Evolutionary conservation across 148 eudicot species (phyloP), one percentile per base, ranked within the genome.

Genomic region (Suaeda aralocaspica): DNA sequence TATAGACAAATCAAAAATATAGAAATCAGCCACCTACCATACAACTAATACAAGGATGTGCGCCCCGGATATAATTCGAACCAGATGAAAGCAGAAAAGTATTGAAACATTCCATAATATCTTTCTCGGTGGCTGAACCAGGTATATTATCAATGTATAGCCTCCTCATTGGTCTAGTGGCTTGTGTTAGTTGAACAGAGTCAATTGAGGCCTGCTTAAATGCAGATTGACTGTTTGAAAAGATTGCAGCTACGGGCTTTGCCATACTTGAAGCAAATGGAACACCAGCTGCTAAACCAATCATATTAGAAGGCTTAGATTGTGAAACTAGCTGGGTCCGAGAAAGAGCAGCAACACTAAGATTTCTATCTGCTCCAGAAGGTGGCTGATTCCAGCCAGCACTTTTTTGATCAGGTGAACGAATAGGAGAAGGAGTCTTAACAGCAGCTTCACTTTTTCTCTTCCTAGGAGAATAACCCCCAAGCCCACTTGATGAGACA

Each of bases 381-480:
- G 90, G 78, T 22, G 81, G 83, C 52, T 64, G 83, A 85, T 93
- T 92, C 98, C 98, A 85, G 14, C 82, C 83, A 76, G 85, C 89
- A 70, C 73, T 72, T 82, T 78, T 91, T 53, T 77, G 85, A 81
- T 94, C 96, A 41, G 91, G 96, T 68, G 98, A 94, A 26, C 82
- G 87, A 66, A 69, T 84, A 55, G 84, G 85, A 51, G 97, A 87
- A 72, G 98, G 97, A 70, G 92, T 94, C 71, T 77, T 87, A 70
- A 83, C 82, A 72, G 89, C 97, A 81, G 89, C 89, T 49, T 87
- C 91, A 33, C 85, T 81, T 86, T 82, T 91, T 74, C 98, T 87
- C 83, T 94, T 94, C 75, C 98, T 87, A 29, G 98, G 98, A 11
- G 98, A 94, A 78, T 94, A 94, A 18, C 98, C 97, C 45, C 98